Evolutionary conservation across 176 grass and related monocot genomes (phyloP).

Genomic region (Sorghum bicolor): Sorghum_bicolor_NCBIv3 NC_012872.2:54738501-54739000

Average conservation of each 20-base stretch:
- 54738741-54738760: not conserved
- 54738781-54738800: not conserved
- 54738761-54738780: not conserved
- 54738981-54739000: not conserved
- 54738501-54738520: constrained; percentile 41
- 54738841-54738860: not conserved
- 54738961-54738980: not conserved
- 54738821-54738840: constrained; percentile 12
- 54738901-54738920: not conserved
- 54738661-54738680: not conserved
- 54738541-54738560: not conserved
- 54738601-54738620: not conserved
- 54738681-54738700: not conserved
- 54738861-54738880: constrained; percentile 18
- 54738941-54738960: not conserved
- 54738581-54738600: constrained; percentile 14
- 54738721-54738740: not conserved
- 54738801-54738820: not conserved
- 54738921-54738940: not conserved
- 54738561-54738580: constrained; percentile 10
- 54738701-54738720: not conserved
- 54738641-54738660: not conserved
- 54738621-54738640: not conserved
- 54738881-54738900: not conserved
- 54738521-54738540: not conserved